phyloP scores from a whole-genome alignment of 2,329 filamentous ascomycete genomes.

The Akanthomyces lecanii region DNA sequence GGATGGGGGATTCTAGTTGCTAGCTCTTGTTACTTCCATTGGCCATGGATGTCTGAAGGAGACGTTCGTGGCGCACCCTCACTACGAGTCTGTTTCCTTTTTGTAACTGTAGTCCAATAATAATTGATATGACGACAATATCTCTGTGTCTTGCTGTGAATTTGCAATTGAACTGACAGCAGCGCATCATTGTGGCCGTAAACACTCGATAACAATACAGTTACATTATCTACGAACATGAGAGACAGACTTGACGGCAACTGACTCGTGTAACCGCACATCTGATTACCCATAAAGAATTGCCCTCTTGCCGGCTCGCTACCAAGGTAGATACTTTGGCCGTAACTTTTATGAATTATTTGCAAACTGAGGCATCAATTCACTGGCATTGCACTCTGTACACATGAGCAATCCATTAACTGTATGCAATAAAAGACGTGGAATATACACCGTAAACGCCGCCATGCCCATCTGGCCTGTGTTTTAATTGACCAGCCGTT shows the following conservation, averaged over 20 bases:
- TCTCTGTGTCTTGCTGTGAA: background rate
- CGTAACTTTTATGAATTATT: too few species aligned
- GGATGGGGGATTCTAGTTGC: background rate
- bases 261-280: too few species aligned
- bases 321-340: background rate
- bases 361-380: too few species aligned
- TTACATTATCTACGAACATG: too few species aligned
- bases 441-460: slow-evolving; percentile 24
- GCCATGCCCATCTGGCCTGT: slow-evolving; percentile 32
- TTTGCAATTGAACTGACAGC: background rate
- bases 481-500: slow-evolving; percentile 15
- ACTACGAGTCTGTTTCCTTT: slow-evolving; percentile 11
- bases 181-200: too few species aligned
- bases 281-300: too few species aligned
- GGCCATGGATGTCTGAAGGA: background rate
- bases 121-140: slow-evolving; percentile 1
- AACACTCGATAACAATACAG: too few species aligned
- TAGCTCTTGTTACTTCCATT: background rate
- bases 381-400: background rate
- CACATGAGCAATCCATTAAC: slow-evolving; percentile 10
- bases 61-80: background rate
- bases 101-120: slow-evolving; percentile 15
- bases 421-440: slow-evolving; percentile 13
- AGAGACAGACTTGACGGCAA: too few species aligned
- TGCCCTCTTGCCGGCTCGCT: background rate